Conservation (phyloP, 2,329 filamentous ascomycete species). For the Ceratocystiopsis brevicomis region DNA sequence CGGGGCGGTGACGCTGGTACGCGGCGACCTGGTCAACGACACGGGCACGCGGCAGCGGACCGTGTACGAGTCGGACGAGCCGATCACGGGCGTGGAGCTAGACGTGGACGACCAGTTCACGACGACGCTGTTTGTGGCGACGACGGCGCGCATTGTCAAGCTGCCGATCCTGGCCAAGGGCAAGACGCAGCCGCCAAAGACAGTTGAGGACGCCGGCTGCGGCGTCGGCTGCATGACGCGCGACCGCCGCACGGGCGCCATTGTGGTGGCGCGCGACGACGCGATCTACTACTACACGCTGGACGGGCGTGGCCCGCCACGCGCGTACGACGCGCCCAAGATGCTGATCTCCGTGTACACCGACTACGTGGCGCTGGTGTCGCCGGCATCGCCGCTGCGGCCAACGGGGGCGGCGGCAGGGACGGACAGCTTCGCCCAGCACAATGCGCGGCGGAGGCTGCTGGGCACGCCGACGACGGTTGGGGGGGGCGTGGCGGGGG, state of each 20-base stretch:
- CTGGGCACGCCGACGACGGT: too few species aligned
- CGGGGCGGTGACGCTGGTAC: slow-evolving; percentile 78
- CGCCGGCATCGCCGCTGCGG: slow-evolving; percentile 40
- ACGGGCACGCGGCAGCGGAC: slow-evolving; percentile 84
- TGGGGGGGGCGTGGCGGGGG: slow-evolving; percentile 44
- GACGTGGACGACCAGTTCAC: slow-evolving; percentile 40
- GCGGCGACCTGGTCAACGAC: slow-evolving; percentile 89
- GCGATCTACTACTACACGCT: slow-evolving; percentile 85
- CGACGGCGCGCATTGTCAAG: slow-evolving; percentile 71
- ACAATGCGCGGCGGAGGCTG: slow-evolving; percentile 38
- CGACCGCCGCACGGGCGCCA: slow-evolving; percentile 59
- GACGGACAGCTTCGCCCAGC: not conserved
- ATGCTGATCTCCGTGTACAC: slow-evolving; percentile 60
- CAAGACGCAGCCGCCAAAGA: slow-evolving; percentile 73
- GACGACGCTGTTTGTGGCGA: slow-evolving; percentile 79
- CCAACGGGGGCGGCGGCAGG: slow-evolving; percentile 3
- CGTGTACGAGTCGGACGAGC: slow-evolving; percentile 92
- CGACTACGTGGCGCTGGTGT: slow-evolving; percentile 75
- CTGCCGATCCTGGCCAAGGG: slow-evolving; percentile 74
- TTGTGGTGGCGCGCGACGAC: slow-evolving; percentile 86
- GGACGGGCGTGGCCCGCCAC: slow-evolving; percentile 70
- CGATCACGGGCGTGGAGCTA: slow-evolving; percentile 79
- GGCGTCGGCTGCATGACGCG: slow-evolving; percentile 89
- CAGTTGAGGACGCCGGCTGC: slow-evolving; percentile 76
- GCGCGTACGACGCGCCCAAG: slow-evolving; percentile 83